Conservation (phyloP, 1,284 basidiomycete species). For the Pseudozyma sp. region DNA sequence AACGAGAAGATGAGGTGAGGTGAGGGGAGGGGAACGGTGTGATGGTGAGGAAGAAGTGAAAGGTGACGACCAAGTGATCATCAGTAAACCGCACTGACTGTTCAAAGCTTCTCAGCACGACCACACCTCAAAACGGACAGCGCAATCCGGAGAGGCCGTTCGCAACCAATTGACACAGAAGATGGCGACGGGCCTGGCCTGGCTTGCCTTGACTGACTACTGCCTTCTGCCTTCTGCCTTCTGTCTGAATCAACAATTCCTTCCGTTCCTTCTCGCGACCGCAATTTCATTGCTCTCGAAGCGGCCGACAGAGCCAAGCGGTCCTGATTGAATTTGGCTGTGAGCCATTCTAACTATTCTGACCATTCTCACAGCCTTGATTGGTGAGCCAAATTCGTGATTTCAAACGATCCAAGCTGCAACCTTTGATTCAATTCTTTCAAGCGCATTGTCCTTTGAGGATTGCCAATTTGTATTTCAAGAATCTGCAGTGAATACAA, state of each 20-base stretch:
- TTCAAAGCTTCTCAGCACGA: slow-evolving; percentile 10
- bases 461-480: not conserved
- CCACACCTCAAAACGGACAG: not conserved
- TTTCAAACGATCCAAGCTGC: not conserved
- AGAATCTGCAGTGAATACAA: not conserved
- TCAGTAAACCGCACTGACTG: slow-evolving; percentile 5
- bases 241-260: slow-evolving; percentile 2
- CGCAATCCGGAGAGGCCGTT: not conserved
- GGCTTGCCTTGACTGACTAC: not conserved
- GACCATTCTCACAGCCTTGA: slow-evolving; percentile 34
- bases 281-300: not conserved
- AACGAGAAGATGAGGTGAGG: slow-evolving; percentile 17
- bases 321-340: not conserved
- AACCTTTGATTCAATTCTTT: slow-evolving; percentile 1
- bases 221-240: slow-evolving; percentile 10
- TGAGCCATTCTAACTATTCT: slow-evolving; percentile 4
- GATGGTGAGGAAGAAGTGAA: slow-evolving; percentile 4
- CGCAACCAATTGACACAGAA: not conserved
- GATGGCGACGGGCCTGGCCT: slow-evolving; percentile 10
- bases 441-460: not conserved
- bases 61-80: slow-evolving; percentile 16
- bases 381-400: slow-evolving; percentile 18
- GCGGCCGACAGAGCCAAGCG: slow-evolving; percentile 7
- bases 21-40: slow-evolving; percentile 1
- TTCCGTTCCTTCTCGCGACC: slow-evolving; percentile 24